phyloP scores from a whole-genome alignment of 108 stramenopile species.

The Fragilariopsis cylindrus region DNA sequence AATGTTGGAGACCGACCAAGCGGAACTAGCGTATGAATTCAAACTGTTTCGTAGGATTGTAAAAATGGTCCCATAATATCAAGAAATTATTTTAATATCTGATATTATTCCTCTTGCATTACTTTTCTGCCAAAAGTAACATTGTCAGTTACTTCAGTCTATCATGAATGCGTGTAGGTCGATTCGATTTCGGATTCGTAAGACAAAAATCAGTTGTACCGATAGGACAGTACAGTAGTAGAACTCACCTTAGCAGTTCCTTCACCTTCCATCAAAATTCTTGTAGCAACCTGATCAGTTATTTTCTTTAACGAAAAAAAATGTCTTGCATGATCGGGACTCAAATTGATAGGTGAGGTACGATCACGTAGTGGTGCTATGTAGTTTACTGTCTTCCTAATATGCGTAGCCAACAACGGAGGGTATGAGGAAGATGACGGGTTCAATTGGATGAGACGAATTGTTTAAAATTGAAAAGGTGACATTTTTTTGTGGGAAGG shows the following conservation, averaged over 20 bases:
- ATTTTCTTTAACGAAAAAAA: too few species aligned
- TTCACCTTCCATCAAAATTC: slow-evolving; percentile 51
- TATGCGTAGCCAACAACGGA: too few species aligned
- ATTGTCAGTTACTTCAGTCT: slow-evolving; percentile 53
- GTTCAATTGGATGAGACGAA: too few species aligned
- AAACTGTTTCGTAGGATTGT: slow-evolving; percentile 70
- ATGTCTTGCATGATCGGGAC: too few species aligned
- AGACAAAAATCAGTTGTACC: too few species aligned
- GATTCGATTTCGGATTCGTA: too few species aligned
- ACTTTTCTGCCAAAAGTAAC: slow-evolving; percentile 75
- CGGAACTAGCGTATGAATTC: slow-evolving; percentile 39
- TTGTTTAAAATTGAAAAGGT: too few species aligned
- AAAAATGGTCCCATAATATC: slow-evolving; percentile 33
- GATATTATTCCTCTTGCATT: slow-evolving; percentile 55
- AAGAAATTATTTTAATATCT: neutral
- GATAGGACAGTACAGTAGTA: neutral
- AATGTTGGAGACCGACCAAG: slow-evolving; percentile 67
- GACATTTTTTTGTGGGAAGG: too few species aligned
- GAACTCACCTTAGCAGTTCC: slow-evolving; percentile 63
- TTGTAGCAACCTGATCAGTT: slow-evolving; percentile 31
- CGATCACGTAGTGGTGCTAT: too few species aligned
- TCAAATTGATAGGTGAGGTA: too few species aligned
- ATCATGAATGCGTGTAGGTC: slow-evolving; percentile 67
- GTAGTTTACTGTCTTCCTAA: too few species aligned
- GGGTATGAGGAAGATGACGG: too few species aligned